Evolutionary conservation across 352 stramenopile genomes (phyloP).

Genomic region (Ophiocytium majus): DNA sequence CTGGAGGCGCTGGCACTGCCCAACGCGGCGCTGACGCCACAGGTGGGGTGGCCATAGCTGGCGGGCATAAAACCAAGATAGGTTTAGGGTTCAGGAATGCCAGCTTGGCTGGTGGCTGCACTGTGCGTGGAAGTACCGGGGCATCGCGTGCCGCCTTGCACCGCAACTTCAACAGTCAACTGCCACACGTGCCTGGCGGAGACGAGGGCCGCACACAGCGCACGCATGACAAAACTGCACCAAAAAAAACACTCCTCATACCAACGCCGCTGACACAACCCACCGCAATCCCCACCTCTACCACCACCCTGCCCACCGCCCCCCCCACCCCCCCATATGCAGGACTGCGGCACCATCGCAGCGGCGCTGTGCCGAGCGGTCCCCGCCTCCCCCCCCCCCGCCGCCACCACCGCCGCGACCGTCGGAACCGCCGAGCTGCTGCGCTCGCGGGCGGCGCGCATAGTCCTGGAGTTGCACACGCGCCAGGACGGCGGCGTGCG

Average conservation of each 20-base stretch:
- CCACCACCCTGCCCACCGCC: too few relatives aligned
- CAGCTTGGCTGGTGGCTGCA: neutral
- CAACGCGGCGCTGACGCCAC: neutral
- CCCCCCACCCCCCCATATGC: neutral
- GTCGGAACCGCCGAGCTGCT: neutral
- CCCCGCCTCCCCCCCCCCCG: too few relatives aligned
- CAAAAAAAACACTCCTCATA: neutral
- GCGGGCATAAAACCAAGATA: neutral
- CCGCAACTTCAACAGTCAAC: neutral
- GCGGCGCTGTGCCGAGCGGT: neutral
- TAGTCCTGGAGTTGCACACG: neutral
- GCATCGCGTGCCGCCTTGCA: too few relatives aligned
- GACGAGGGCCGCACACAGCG: neutral
- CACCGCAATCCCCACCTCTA: too few relatives aligned
- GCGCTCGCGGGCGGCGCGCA: neutral
- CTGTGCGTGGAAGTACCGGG: too few relatives aligned
- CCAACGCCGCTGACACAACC: too few relatives aligned
- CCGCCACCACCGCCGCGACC: too few relatives aligned
- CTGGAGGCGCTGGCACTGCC: conserved; percentile 1
- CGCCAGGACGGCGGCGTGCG: neutral
- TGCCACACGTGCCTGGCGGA: neutral
- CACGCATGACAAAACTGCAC: neutral
- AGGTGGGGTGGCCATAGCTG: neutral
- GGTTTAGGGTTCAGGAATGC: neutral
- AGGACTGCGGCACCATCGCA: neutral